Base-by-base conservation (phyloP, 208 protist species). In the Leishmania aethiopica region DNA sequence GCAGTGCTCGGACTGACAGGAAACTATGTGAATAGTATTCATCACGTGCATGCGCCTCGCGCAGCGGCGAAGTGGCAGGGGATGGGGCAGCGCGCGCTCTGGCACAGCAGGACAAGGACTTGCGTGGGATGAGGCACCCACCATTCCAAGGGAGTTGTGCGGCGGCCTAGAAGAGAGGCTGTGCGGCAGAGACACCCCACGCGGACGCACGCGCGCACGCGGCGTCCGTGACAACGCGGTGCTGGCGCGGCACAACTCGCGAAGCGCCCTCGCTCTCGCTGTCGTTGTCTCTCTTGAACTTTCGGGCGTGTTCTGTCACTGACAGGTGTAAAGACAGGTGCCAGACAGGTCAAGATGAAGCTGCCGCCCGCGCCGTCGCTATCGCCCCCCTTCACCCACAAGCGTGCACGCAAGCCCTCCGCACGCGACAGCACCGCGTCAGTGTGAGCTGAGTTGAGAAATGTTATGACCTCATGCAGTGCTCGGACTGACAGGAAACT, bases 301-400 rank as follows among this genome's bases (percentile, higher is more conserved):
- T 71, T 71, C 66, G 66, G 66, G 66, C 66, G 66, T 4, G 62
- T 1, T 47, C 37, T 71, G 66, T 71, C 66, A 71, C 66, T 71
- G 66, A 71, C 66, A 71, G 66, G 37, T 71, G 66, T 71, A 71
- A 71, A 42, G 66, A 71, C 66, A 71, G 66, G 66, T 11, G 66
- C 66, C 66, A 71, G 66, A 71, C 66, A 71, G 66, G 37, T 47
- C 66, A 71, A 71, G 66, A 71, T 71, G 37, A 42, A 42, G 66
- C 66, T 8, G 66, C 66, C 6, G 37, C 19, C 5, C 66, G 66
- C 66, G 37, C 17, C 66, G 0, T 47, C 37, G 3, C 37, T 11
- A n/a, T 13, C 37, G 66, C n/a, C 66, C 6, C 91, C 92, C 92
- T 28, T 15, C 60, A 11, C n/a, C n/a, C n/a, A n/a, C 28, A 17